Base-by-base conservation (phyloP, 148 eudicot genomes). In the Cornus florida region DNA sequence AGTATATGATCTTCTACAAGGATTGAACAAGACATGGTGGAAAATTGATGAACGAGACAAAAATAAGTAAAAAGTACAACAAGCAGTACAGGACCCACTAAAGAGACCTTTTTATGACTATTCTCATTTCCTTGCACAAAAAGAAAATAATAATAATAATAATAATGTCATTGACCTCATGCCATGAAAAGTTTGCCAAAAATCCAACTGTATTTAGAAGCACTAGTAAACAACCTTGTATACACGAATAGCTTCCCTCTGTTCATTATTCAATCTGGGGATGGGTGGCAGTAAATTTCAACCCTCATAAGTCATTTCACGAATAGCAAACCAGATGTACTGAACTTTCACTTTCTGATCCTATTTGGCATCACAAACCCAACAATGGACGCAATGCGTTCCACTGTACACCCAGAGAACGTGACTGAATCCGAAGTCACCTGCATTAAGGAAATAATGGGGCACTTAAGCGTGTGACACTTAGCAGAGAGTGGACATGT, bases 321-420 rank as follows among this genome's bases (percentile, higher is more conserved):
- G 11, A 43, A 22, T 65, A 79, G 28, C 72, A 38, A 22, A 50
- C 22, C 10, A 23, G 13, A 66, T 16, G 35, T 38, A 48, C 69
- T 2, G 46, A n/a, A 9, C 68, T 46, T 68, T 60, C 43, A 67
- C 76, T 59, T 72, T 69, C 33, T 23, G 31, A 62, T 57, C 38
- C 38, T 35, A 35, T 24, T 67, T 67, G 22, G 43, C 31, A 38
- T 73, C 83, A 97, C 98, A 97, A 87, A 97, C 99, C 99, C 99
- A 97, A 68, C 98, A 97, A 78, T 92, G 99, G 31, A 94, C 97
- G 83, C 99, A 98, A 82, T 98, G 94, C 9, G 95, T 91, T 53
- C 99, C 99, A 92, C 97, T 94, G 82, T 85, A 97, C 67, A 87
- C 98, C 98, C 99, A 97, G 35, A 94, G 89, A 74, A 94, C 91